A percentile compares a stretch with the other conserved stretches of the same genome.
phyloP scores from a whole-genome alignment of 2,329 filamentous ascomycete genomes.

The Nemania sp. region DNA sequence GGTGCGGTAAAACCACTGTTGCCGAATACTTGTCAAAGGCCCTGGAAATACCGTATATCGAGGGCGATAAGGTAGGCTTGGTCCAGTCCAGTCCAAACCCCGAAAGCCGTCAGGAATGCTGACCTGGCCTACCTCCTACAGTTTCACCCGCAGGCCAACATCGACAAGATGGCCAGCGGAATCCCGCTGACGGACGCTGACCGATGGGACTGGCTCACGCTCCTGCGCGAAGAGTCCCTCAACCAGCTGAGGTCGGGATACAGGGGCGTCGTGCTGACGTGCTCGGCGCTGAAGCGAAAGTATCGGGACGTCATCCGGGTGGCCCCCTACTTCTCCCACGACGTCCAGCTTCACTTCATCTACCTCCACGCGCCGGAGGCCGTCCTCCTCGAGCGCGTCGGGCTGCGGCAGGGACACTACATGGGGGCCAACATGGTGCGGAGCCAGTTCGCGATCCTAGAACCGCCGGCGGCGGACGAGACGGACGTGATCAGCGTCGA shows the following conservation, averaged over 20 bases:
- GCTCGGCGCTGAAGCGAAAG: slow-evolving; percentile 94
- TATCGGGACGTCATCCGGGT: slow-evolving; percentile 92
- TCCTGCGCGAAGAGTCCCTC: slow-evolving; percentile 71
- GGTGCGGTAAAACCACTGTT: slow-evolving; percentile 79
- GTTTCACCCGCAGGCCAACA: slow-evolving; percentile 79
- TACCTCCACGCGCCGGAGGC: slow-evolving; percentile 82
- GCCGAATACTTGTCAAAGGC: slow-evolving; percentile 66
- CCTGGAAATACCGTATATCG: slow-evolving; percentile 72
- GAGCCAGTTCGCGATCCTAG: slow-evolving; percentile 87
- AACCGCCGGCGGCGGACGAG: slow-evolving; percentile 74
- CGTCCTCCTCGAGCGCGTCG: slow-evolving; percentile 75
- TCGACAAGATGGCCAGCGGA: slow-evolving; percentile 87
- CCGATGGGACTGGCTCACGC: slow-evolving; percentile 95
- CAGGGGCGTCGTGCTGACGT: slow-evolving; percentile 87
- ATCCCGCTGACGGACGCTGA: slow-evolving; percentile 88
- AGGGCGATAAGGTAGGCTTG: slow-evolving; percentile 73
- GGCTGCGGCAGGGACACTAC: slow-evolving; percentile 79
- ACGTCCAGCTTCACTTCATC: slow-evolving; percentile 86
- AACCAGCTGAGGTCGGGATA: slow-evolving; percentile 59
- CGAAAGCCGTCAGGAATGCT: not conserved
- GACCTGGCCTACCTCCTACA: slow-evolving; percentile 39
- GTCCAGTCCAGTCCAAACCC: not conserved
- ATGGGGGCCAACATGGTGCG: slow-evolving; percentile 97
- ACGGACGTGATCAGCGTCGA: slow-evolving; percentile 74
- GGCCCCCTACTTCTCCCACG: slow-evolving; percentile 73